phyloP scores from a whole-genome alignment of 441 rosid species.

The Jatropha podagrica region DNA sequence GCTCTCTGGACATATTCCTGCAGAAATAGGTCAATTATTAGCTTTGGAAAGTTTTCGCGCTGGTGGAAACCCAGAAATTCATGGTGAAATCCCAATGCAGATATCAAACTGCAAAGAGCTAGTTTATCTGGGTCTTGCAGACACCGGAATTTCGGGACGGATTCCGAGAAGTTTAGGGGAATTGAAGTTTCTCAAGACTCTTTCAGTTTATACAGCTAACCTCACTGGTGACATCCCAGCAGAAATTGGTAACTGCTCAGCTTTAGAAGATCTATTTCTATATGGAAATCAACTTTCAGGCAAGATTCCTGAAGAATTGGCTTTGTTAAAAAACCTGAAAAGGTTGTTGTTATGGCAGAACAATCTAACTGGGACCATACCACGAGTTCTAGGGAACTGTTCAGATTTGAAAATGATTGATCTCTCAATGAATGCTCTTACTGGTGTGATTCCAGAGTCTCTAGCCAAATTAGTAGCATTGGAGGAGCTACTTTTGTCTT shows the following conservation, averaged over 20 bases:
- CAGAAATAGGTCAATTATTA: constrained; percentile 45
- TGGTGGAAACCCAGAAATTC: constrained; percentile 60
- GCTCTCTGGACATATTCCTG: constrained; percentile 58
- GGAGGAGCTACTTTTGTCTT: constrained; percentile 64
- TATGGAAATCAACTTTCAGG: constrained; percentile 61
- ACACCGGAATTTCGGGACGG: constrained; percentile 59
- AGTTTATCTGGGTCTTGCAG: constrained; percentile 62
- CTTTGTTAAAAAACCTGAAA: constrained; percentile 46
- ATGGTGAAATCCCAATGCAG: constrained; percentile 59
- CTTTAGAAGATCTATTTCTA: constrained; percentile 55
- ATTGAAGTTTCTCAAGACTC: constrained; percentile 52
- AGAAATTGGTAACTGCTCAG: constrained; percentile 57
- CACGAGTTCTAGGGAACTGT: constrained; percentile 50
- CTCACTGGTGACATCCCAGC: constrained; percentile 57
- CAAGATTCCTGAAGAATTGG: constrained; percentile 53
- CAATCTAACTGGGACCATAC: constrained; percentile 50
- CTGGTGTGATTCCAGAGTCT: constrained; percentile 49
- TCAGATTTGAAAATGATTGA: constrained; percentile 50
- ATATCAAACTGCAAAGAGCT: constrained; percentile 54
- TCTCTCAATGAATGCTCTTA: constrained; percentile 57
- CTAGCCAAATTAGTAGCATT: constrained; percentile 40
- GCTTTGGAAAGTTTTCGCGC: constrained; percentile 54
- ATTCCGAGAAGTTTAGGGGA: constrained; percentile 57
- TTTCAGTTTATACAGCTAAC: constrained; percentile 63
- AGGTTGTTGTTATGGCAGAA: constrained; percentile 66